Percentiles rank a stretch among this genome's conserved stretches.
Evolutionary conservation across 1,284 basidiomycete genomes (phyloP).

Genomic region (Trametes hirsuta): DNA sequence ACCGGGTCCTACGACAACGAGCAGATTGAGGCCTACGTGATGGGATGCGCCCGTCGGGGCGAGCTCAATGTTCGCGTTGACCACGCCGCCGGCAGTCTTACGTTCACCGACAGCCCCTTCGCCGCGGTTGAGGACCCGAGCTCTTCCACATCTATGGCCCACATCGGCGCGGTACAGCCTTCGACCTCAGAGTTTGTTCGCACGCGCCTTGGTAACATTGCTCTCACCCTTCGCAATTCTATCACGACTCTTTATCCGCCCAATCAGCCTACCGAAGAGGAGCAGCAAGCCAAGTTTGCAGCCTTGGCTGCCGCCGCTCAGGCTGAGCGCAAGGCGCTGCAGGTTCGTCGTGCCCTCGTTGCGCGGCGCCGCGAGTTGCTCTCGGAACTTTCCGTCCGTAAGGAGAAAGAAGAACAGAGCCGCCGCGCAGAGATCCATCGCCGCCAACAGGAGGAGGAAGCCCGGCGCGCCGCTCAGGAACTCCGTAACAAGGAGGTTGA

Average conservation of each 20-base stretch:
- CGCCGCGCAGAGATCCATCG: constrained; percentile 75
- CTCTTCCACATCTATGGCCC: constrained; percentile 35
- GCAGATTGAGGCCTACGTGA: constrained; percentile 90
- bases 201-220: constrained; percentile 79
- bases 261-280: constrained; percentile 48
- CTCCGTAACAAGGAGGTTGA: constrained; percentile 77
- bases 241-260: constrained; percentile 55
- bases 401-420: constrained; percentile 90
- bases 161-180: constrained; percentile 63
- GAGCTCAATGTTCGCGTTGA: constrained; percentile 91
- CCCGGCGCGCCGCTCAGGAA: constrained; percentile 69
- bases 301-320: constrained; percentile 62
- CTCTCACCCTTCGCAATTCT: constrained; percentile 73
- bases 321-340: constrained; percentile 76
- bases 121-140: constrained; percentile 50
- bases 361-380: constrained; percentile 88
- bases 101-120: constrained; percentile 84
- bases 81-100: constrained; percentile 86
- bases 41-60: constrained; percentile 89
- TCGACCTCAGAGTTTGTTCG: constrained; percentile 72
- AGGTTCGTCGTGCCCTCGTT: constrained; percentile 81
- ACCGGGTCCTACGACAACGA: constrained; percentile 65
- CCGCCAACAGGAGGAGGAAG: constrained; percentile 78
- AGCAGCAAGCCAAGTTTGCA: constrained; percentile 55
- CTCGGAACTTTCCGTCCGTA: constrained; percentile 83